Percentiles rank a stretch among this genome's conserved stretches.
phyloP scores from a whole-genome alignment of 345 rosid species.

The Schrenkiella parvula region DNA sequence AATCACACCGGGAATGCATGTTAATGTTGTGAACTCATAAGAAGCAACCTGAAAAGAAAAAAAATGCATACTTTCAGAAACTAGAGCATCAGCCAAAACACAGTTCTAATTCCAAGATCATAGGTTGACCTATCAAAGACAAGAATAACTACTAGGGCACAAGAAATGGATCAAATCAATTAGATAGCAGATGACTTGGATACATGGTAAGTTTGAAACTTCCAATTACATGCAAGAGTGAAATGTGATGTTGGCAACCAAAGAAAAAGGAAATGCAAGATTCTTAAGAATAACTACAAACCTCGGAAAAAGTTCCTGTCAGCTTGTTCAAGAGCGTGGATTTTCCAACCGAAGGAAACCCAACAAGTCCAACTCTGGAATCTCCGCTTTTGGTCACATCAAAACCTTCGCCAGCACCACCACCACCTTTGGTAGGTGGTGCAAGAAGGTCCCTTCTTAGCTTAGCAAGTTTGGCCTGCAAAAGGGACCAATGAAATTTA shows the following conservation, averaged over 20 bases:
- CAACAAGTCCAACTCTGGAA: conserved; percentile 93
- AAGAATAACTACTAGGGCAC: neutral
- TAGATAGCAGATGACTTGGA: neutral
- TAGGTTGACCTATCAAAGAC: neutral
- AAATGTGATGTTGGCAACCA: neutral
- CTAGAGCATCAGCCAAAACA: neutral
- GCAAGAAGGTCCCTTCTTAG: conserved; percentile 87
- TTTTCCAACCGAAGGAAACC: conserved; percentile 97
- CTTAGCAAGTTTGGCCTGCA: conserved; percentile 93
- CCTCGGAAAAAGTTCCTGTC: conserved; percentile 97
- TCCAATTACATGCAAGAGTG: neutral
- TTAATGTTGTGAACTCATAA: conserved; percentile 93
- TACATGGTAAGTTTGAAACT: neutral
- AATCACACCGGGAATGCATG: conserved; percentile 97
- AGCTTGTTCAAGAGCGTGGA: conserved; percentile 95
- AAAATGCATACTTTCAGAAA: neutral
- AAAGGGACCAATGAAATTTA: neutral
- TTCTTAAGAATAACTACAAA: conserved; percentile 20
- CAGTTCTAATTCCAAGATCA: neutral
- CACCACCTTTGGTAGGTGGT: conserved; percentile 88
- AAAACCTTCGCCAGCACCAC: conserved; percentile 90
- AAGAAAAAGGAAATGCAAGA: neutral
- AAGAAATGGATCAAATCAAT: neutral
- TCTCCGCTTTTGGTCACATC: conserved; percentile 98
- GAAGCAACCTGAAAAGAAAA: conserved; percentile 82